phyloP scores from a whole-genome alignment of 768 basidiomycete genomes.

The Boletus edulis region DNA sequence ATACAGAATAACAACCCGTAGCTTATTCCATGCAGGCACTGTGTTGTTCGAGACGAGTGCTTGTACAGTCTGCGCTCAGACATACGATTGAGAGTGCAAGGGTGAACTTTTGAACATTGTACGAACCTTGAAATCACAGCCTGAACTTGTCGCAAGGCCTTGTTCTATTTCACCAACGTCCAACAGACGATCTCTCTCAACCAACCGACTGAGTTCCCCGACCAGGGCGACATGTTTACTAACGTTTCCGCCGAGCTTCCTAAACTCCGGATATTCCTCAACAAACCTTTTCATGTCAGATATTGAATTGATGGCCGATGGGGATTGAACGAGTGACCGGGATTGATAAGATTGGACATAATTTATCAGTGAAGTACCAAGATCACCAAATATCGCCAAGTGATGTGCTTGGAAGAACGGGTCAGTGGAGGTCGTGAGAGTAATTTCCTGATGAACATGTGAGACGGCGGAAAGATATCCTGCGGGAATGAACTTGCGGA shows the following conservation, averaged over 20 bases:
- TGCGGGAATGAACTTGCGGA: slow-evolving; percentile 48
- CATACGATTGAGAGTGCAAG: not conserved
- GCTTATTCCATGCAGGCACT: slow-evolving; percentile 78
- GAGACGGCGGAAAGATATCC: slow-evolving; percentile 6
- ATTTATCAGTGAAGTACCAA: slow-evolving; percentile 85
- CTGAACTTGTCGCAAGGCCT: slow-evolving; percentile 89
- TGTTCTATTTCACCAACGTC: slow-evolving; percentile 96
- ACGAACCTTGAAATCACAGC: slow-evolving; percentile 81
- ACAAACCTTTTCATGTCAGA: slow-evolving; percentile 96
- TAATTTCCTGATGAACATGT: slow-evolving; percentile 70
- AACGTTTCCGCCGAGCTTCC: slow-evolving; percentile 95
- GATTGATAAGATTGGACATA: slow-evolving; percentile 95
- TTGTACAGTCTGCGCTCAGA: slow-evolving; percentile 68
- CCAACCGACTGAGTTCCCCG: slow-evolving; percentile 90
- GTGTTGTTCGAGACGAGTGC: slow-evolving; percentile 63
- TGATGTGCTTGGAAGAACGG: slow-evolving; percentile 91
- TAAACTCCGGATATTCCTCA: slow-evolving; percentile 97
- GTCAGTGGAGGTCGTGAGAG: slow-evolving; percentile 86
- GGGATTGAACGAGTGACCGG: slow-evolving; percentile 71
- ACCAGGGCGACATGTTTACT: slow-evolving; percentile 98
- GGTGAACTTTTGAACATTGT: not conserved
- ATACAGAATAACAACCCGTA: slow-evolving; percentile 87
- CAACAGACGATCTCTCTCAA: slow-evolving; percentile 80
- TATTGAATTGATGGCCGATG: slow-evolving; percentile 88
- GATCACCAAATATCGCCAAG: slow-evolving; percentile 93